Evolutionary conservation across 352 stramenopile genomes (phyloP), one percentile per base, ranked within the genome.

Genomic region (Pythium coloratum): DNA sequence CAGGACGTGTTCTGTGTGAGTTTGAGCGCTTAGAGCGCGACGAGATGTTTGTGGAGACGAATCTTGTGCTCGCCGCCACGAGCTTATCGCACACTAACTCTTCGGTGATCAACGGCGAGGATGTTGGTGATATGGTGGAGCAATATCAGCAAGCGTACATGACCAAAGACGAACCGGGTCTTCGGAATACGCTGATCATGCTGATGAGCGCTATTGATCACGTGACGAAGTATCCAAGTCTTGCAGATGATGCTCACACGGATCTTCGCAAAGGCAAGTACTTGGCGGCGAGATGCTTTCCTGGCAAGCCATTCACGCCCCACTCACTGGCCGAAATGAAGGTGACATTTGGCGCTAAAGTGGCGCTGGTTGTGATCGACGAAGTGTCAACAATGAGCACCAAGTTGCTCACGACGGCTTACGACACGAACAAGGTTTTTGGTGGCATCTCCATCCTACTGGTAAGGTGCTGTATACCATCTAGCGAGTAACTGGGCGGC

Each of bases 91-190:
- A 65, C n/a, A 65, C 44, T 6, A 34, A 46, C 8, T 56, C 59
- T 32, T 12, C 59, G 6, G 6, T 55, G 10, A 55, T 55, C 40
- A 63, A 30, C 38, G 57, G 38, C 3, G 8, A 33, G 13, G 38
- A 63, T 28, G 57, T 8, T 1, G 38, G 57, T 16, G 57, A 55
- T 10, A 33, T 33, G n/a, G 46, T 65, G 2, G 44, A 65, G 34
- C 46, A 65, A 33, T 65, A 65, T 18, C 59, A 65, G 28, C 59
- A 65, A 51, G 2, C 26, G 4, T 65, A 65, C 34, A 65, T 65
- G 59, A 65, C 59, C 4, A 65, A 65, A 18, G 59, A 65, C 3
- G 2, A 53, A 49, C 16, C n/a, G 4, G n/a, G 18, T n/a, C 32
- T 65, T n/a, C n/a, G n/a, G n/a, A n/a, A n/a, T n/a, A n/a, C n/a